Evolutionary conservation across 345 rosid species (phyloP), one percentile per base, ranked within the genome.

Genomic region (Arabidopsis suecica): DNA sequence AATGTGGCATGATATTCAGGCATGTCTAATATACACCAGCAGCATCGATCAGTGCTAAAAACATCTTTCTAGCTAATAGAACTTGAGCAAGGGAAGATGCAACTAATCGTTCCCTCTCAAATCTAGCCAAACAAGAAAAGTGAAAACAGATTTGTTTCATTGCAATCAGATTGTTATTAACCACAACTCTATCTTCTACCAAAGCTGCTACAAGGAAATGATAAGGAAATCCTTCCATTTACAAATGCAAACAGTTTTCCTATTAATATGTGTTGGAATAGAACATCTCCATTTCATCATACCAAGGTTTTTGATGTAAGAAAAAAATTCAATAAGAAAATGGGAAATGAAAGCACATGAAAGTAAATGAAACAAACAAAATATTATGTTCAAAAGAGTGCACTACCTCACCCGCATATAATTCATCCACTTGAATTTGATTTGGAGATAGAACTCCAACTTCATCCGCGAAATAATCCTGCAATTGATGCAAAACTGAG

Each of bases 381-480:
- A n/a, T 63, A 56, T 3, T 7, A 53, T 61, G 69, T 72, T 59
- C 32, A 61, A 72, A 75, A 41, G 71, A 76, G 54, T 65, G 76
- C 62, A 82, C 84, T 91, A 94, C 99, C 95, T 95, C 99, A 78
- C 99, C 99, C 58, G 97, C 92, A 84, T 79, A 91, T 79, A 95
- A 77, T 76, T 90, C 96, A 55, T 86, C 88, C 79, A 88, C 97
- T 83, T 91, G 91, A 88, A 94, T 74, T 83, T 94, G 98, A 65
- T 81, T 89, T 47, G 98, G 98, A 76, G 98, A 95, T 45, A 95
- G 66, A 76, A 95, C 99, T 61, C 99, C 99, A 12, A 95, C 82
- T 83, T 95, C 99, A 85, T 95, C 99, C 12, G 88, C 97, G 71
- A 64, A 83, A 81, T 91, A 95, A 74, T 90, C 97, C 99, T 94